phyloP scores from a whole-genome alignment of 768 basidiomycete genomes.

The Tephrocybe sp. region DNA sequence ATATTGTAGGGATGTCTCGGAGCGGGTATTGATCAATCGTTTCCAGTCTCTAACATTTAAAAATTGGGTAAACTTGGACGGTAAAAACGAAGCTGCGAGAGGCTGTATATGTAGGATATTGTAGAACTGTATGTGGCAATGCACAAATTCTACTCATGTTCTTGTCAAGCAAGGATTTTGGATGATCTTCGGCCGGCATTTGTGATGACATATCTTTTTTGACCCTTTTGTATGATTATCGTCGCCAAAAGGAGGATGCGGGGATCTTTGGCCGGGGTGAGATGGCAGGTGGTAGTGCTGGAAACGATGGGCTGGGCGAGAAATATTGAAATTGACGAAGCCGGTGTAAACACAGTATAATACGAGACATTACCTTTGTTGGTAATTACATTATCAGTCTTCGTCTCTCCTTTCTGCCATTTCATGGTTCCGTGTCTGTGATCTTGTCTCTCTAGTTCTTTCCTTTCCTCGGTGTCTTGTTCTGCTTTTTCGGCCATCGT shows the following conservation, averaged over 20 bases:
- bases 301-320: too few species aligned
- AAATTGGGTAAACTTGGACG: neutral
- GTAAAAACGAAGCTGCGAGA: neutral
- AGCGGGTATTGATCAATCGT: neutral
- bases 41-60: neutral
- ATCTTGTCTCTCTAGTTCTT: conserved; percentile 23
- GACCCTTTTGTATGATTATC: too few species aligned
- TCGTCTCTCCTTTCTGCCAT: conserved; percentile 19
- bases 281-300: too few species aligned
- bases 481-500: conserved; percentile 29
- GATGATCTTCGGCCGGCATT: too few species aligned
- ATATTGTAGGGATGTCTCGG: neutral
- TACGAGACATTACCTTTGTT: conserved; percentile 17
- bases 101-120: too few species aligned
- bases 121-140: too few species aligned
- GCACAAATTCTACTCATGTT: neutral
- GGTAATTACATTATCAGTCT: conserved; percentile 1
- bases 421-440: conserved; percentile 26
- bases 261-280: neutral
- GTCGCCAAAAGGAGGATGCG: too few species aligned
- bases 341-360: conserved; percentile 17
- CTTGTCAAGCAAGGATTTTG: neutral
- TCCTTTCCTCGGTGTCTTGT: conserved; percentile 17
- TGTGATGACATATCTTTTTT: too few species aligned
- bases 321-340: too few species aligned